phyloP scores from a whole-genome alignment of 352 stramenopile species.

The Blastocystis sp. region DNA sequence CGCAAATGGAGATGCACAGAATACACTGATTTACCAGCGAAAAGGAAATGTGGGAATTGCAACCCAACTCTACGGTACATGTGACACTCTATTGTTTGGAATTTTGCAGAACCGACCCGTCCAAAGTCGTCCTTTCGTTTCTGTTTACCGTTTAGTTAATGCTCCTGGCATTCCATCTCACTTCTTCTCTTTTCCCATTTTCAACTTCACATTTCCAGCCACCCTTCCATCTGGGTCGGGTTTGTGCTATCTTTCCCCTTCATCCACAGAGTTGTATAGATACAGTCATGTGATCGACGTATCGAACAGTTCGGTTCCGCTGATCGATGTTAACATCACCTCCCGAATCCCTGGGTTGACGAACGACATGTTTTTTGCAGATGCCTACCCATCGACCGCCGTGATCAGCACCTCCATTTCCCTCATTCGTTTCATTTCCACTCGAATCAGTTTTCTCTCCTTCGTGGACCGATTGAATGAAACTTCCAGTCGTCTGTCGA shows the following conservation, averaged over 20 bases:
- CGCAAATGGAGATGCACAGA: background rate
- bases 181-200: background rate
- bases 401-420: background rate
- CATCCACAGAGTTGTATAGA: background rate
- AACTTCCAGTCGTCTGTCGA: background rate
- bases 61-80: conserved; percentile 1
- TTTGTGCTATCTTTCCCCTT: background rate
- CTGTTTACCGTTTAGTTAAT: background rate
- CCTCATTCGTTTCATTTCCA: background rate
- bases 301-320: background rate
- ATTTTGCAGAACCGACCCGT: background rate
- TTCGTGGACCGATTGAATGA: background rate
- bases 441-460: background rate
- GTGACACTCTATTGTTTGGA: conserved; percentile 28
- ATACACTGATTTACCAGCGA: conserved; percentile 4
- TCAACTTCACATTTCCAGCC: conserved; percentile 7
- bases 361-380: background rate
- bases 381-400: background rate
- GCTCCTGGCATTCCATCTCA: background rate
- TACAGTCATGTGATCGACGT: background rate
- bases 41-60: background rate
- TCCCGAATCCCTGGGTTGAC: background rate
- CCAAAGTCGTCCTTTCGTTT: background rate
- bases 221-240: background rate
- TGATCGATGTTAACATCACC: background rate